Evolutionary conservation across 805 yeast genomes (phyloP).

Genomic region (Cyberlindnera petersonii): DNA sequence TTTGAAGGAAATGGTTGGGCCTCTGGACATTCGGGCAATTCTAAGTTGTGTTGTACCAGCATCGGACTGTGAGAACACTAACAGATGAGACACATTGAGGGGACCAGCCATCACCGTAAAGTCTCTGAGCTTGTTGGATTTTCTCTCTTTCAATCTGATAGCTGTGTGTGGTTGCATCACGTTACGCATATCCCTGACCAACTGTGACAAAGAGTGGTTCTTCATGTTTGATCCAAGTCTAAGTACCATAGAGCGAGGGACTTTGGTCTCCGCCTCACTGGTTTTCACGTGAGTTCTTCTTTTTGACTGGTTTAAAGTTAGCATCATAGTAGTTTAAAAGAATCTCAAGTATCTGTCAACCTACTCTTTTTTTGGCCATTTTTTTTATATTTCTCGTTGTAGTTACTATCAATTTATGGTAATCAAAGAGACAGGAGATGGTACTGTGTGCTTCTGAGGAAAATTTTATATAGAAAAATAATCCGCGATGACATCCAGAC

Average conservation of each 20-base stretch:
- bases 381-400: slow-evolving; percentile 2
- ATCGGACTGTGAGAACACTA: slow-evolving; percentile 80
- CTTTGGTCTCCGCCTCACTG: slow-evolving; percentile 63
- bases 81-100: slow-evolving; percentile 82
- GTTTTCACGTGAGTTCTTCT: slow-evolving; percentile 80
- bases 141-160: slow-evolving; percentile 78
- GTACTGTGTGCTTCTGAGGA: slow-evolving; percentile 2
- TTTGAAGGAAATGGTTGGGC: slow-evolving; percentile 87
- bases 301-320: slow-evolving; percentile 47
- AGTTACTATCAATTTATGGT: neutral
- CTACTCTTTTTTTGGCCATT: slow-evolving; percentile 54
- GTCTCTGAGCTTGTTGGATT: slow-evolving; percentile 82
- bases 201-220: slow-evolving; percentile 77
- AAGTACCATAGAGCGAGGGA: slow-evolving; percentile 93
- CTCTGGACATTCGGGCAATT: slow-evolving; percentile 84
- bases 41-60: slow-evolving; percentile 80
- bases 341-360: slow-evolving; percentile 12
- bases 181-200: slow-evolving; percentile 81
- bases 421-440: neutral
- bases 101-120: slow-evolving; percentile 99
- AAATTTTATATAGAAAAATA: slow-evolving; percentile 14
- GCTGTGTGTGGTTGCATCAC: slow-evolving; percentile 98
- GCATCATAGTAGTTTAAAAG: slow-evolving; percentile 2
- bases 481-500: slow-evolving; percentile 30
- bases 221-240: slow-evolving; percentile 73